Percentiles rank a stretch among this genome's conserved stretches.
Evolutionary conservation across 208 protist genomes (phyloP).

Genomic region (Entamoeba moshkovskii): DNA sequence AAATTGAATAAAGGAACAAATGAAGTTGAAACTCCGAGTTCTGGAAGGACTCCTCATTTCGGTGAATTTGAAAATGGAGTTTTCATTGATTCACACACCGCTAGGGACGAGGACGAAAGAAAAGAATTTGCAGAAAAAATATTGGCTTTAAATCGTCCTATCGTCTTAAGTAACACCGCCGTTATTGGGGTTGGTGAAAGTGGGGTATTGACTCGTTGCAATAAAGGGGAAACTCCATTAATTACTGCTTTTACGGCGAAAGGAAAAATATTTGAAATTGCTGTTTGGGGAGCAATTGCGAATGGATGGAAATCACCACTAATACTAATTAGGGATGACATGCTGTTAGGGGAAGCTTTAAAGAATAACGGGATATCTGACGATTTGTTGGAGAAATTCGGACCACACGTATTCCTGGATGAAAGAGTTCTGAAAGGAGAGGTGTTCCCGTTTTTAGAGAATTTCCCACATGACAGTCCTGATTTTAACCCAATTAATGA

Average conservation of each 20-base stretch:
- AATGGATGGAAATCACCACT: neutral
- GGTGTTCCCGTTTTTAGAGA: neutral
- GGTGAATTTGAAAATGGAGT: neutral
- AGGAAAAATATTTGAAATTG: neutral
- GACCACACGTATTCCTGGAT: neutral
- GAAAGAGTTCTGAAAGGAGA: neutral
- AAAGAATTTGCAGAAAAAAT: neutral
- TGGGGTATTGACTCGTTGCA: neutral
- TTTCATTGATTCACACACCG: neutral
- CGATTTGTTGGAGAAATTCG: neutral
- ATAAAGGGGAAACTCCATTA: neutral
- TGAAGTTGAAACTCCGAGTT: neutral
- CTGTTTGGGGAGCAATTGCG: neutral
- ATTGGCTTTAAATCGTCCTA: neutral
- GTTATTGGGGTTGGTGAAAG: neutral
- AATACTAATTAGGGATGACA: neutral
- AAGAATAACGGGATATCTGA: neutral
- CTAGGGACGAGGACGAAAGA: neutral
- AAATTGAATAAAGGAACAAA: neutral
- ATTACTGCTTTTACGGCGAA: neutral
- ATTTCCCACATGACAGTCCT: neutral
- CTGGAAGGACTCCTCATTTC: neutral
- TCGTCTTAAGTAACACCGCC: neutral
- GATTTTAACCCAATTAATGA: neutral
- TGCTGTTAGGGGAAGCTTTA: neutral